A percentile compares a stretch with the other conserved stretches of the same genome.
phyloP scores from a whole-genome alignment of 2,329 filamentous ascomycete species.

The Hymenoscyphus fructigenus region DNA sequence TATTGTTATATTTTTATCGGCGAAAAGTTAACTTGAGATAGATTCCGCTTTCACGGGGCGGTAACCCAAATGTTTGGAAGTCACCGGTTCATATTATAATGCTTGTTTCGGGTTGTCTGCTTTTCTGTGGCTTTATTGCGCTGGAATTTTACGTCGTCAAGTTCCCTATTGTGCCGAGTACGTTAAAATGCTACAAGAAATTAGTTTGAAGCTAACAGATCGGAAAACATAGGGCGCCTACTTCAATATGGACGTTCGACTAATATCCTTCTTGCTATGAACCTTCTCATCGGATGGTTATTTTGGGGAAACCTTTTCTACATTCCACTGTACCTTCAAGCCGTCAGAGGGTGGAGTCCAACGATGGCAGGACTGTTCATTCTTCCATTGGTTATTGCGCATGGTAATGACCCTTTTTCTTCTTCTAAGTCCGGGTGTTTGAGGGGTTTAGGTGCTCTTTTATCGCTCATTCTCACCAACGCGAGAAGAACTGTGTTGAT shows the following conservation, averaged over 20 bases:
- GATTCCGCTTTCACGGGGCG: background rate
- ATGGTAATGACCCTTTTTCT: background rate
- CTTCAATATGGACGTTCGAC: conserved; percentile 12
- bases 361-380: conserved; percentile 9
- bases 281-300: conserved; percentile 7
- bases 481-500: background rate
- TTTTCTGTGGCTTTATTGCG: background rate
- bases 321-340: conserved; percentile 14
- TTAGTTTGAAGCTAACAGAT: background rate
- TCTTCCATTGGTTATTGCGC: conserved; percentile 15
- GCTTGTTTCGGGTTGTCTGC: background rate
- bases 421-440: no score
- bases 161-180: conserved; percentile 10
- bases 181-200: conserved; percentile 48
- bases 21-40: conserved; percentile 26
- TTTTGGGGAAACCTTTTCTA: conserved; percentile 18
- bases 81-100: background rate
- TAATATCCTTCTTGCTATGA: conserved; percentile 10
- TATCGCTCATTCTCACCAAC: background rate
- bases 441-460: no score
- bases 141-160: background rate
- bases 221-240: conserved; percentile 5
- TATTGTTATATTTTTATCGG: conserved; percentile 23
- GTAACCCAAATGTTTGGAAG: background rate
- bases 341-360: conserved; percentile 12